Evolutionary conservation across 306 rosid species (phyloP), one percentile per base, ranked within the genome.

Genomic region (Acmispon strigosus): DNA sequence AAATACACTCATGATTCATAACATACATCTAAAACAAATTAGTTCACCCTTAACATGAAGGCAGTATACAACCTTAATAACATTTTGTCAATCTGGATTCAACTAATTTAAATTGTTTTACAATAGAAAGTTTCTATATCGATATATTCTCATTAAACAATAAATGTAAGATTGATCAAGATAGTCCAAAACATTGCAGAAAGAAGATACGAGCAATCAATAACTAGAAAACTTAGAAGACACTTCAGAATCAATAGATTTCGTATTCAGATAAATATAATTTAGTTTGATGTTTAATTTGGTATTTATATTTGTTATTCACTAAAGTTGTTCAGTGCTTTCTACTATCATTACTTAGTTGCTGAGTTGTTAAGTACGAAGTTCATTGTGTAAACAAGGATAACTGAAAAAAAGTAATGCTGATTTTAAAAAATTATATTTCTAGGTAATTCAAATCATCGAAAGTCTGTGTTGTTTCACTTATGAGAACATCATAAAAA

Each of bases 381-480:
- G 43, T 60, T 62, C 59, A 52, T 54, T 29, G 5, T 69, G 11
- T 52, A 42, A 24, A 69, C 20, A 51, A 42, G 20, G 63, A 60
- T 1, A 37, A 69, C 56, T 22, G 37, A 5, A 5, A 20, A 37
- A 58, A 75, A 12, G 39, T 27, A 37, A 51, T 62, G 13, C 14
- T 62, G 62, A 55, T 36, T 36, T 14, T 52, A 5, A 43, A 74
- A 34, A 13, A 12, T 27, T 44, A 44, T 18, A 8, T 5, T 58
- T 37, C 45, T 10, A 62, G 48, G 60, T 54, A 62, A 11, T 62
- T 57, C 50, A 62, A 77, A 75, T 59, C 37, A 57, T 76, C 69
- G 44, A 78, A 57, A 70, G 11, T 50, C 11, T 20, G 14, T 29
- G 19, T 5, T 52, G 37, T 34, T 55, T 69, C 17, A 27, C 16